Base-by-base conservation (phyloP, 257 asterid species). In the Gentiana straminea region DNA sequence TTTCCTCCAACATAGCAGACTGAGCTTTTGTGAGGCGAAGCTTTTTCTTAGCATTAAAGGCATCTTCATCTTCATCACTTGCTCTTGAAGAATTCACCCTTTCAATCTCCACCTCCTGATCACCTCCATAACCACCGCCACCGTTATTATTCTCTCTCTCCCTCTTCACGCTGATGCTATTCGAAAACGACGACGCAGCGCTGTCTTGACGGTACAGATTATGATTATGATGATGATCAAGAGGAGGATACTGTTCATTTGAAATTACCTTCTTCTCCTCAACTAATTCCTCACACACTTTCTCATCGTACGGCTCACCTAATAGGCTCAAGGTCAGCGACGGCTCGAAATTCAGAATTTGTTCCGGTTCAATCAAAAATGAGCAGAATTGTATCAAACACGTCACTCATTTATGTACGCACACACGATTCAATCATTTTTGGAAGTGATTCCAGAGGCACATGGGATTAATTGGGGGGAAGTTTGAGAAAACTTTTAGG, bases 181-280 rank as follows among this genome's bases (percentile, higher is more conserved):
- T 81, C 33, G 95, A 83, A 66, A 86, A 82, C 9, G 94, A 86
- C 1, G 97, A 81, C 3, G 82, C 90, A 7, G 74, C 94, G 9
- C 93, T 84, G 65, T 89, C 94, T 65, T 89, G 97, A 13, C 94
- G 72, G 64, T 75, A 76, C 67, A 82, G 70, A 50, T 76, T 79
- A 24, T n/a, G n/a, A n/a, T n/a, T n/a, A n/a, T 24, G 24, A 24
- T 24, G 24, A 0, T 24, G 24, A 24, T 24, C 24, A 24, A 24
- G 24, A 12, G 33, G 76, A 3, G 81, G 54, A 13, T 43, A 69
- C 43, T 48, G 69, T 52, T 77, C 73, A 33, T 65, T 59, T 1
- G 13, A 39, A 13, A 38, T 63, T 47, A 41, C 52, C 41, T 53
- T 15, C 12, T 48, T 65, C 41, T 53, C 50, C 47, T 37, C 61